phyloP scores from a whole-genome alignment of 1,284 basidiomycete genomes.

The Ustilago vetiveriae region DNA sequence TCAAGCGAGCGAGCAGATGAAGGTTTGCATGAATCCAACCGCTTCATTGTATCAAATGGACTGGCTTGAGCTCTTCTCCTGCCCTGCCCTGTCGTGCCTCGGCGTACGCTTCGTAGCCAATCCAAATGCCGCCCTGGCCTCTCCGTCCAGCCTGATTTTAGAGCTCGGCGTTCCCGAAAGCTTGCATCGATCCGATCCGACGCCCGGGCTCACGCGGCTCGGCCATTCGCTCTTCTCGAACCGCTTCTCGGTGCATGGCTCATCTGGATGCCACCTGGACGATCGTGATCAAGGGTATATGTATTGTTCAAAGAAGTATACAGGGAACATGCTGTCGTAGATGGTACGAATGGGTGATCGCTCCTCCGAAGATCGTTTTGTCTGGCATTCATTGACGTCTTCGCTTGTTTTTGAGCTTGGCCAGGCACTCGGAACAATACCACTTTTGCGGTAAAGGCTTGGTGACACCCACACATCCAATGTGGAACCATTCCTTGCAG shows the following conservation, averaged over 20 bases:
- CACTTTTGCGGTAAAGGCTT: slow-evolving; percentile 65
- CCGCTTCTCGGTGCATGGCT: no score
- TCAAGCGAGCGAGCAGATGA: no score
- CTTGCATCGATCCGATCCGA: not conserved
- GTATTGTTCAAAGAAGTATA: not conserved
- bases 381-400: slow-evolving; percentile 29
- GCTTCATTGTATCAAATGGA: no score
- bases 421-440: slow-evolving; percentile 58
- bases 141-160: no score
- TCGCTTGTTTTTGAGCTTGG: slow-evolving; percentile 48
- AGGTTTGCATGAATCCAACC: no score
- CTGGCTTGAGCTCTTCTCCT: not conserved
- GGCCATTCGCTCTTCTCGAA: no score
- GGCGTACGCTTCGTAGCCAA: not conserved
- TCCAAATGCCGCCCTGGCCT: slow-evolving; percentile 6
- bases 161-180: not conserved
- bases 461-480: slow-evolving; percentile 64
- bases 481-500: slow-evolving; percentile 67
- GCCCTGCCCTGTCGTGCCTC: not conserved
- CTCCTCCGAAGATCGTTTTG: no score
- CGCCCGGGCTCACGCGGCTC: no score
- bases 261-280: no score
- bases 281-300: not conserved
- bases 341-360: no score
- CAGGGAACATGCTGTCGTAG: not conserved